Conservation (phyloP, 345 rosid species). For the Melaleuca alternifolia region DNA sequence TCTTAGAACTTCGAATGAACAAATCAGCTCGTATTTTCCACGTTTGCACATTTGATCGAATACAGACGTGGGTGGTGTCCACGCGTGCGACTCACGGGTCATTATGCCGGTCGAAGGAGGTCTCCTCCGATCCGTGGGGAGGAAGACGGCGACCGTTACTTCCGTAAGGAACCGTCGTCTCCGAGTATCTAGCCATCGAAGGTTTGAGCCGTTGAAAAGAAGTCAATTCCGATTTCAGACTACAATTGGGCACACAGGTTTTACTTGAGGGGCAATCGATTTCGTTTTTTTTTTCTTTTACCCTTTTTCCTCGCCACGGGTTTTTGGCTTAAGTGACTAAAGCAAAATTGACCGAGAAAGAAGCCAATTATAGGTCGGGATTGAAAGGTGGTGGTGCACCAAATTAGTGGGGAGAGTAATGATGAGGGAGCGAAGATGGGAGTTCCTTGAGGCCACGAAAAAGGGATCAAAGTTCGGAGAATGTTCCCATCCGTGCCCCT, state of each 20-base stretch:
- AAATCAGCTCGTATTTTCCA: background rate
- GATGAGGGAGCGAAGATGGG: background rate
- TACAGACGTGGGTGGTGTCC: background rate
- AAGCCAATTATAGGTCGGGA: background rate
- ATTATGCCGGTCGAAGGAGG: background rate
- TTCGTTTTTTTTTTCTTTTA: background rate
- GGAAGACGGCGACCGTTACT: background rate
- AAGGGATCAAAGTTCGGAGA: background rate
- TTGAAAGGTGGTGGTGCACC: background rate
- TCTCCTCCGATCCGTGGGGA: rapidly evolving
- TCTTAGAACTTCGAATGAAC: too few species aligned
- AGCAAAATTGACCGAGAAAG: background rate
- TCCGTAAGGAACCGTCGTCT: rapidly evolving
- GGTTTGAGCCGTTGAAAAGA: rapidly evolving
- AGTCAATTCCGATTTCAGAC: background rate
- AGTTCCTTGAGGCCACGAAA: background rate
- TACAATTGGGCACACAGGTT: rapidly evolving
- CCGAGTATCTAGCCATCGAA: background rate
- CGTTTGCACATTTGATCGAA: background rate
- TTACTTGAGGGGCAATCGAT: background rate
- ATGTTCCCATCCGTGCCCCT: background rate
- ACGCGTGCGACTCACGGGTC: background rate
- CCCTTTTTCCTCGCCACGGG: background rate
- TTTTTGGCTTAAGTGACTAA: background rate
- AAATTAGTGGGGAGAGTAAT: background rate